Evolutionary conservation across 352 stramenopile species (phyloP).

Genomic region (Thraustochytrium striatum): DNA sequence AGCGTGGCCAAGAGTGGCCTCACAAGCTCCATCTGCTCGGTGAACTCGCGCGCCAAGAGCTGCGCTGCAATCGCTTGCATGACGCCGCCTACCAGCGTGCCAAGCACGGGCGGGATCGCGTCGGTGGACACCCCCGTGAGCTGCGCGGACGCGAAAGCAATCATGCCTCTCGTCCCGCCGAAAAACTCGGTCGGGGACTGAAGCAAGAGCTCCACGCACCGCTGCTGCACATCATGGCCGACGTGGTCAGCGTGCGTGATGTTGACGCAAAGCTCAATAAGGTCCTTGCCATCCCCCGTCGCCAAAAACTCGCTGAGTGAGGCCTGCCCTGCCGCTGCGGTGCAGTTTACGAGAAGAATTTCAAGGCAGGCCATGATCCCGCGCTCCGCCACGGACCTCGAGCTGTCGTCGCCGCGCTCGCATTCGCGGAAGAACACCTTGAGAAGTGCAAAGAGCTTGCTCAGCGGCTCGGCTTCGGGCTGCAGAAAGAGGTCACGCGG

Average conservation of each 20-base stretch:
- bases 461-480: not conserved
- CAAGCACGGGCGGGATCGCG: not conserved
- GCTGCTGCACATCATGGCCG: not conserved
- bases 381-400: no score
- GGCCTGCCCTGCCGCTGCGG: no score
- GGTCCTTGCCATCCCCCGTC: no score
- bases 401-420: not conserved
- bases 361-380: no score
- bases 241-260: no score
- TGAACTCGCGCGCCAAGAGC: not conserved
- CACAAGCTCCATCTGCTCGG: slow-evolving; percentile 4
- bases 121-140: not conserved
- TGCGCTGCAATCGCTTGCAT: slow-evolving; percentile 23
- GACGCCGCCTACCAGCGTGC: not conserved
- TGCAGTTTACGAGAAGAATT: no score
- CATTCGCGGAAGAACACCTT: not conserved
- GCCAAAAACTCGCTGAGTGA: no score
- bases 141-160: not conserved
- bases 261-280: no score
- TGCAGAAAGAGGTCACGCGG: not conserved
- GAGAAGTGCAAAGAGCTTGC: not conserved
- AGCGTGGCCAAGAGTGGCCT: not conserved
- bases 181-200: not conserved
- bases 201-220: not conserved
- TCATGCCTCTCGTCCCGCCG: not conserved